Base-by-base conservation (phyloP, 2,329 filamentous ascomycete genomes). In the Phialophora tarda region DNA sequence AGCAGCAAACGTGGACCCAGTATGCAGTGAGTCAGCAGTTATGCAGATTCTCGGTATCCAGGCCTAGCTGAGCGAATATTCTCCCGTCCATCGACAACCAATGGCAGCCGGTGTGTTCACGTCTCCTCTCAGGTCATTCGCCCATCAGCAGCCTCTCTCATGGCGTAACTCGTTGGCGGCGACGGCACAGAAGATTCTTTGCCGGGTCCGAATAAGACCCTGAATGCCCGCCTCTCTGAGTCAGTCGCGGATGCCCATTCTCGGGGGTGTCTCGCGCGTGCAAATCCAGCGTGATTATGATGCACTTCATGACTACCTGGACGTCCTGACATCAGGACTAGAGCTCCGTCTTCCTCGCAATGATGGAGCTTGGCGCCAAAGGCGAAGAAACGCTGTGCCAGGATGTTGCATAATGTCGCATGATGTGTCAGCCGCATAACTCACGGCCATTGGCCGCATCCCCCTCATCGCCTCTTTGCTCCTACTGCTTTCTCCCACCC, bases 371-470 rank as follows among this genome's bases (percentile, higher is more conserved):
- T 26, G 48, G 44, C 14, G 38, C 41, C 38, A 44, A 26, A 38
- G 55, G 38, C 57, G 17, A 58, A 58, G 34, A 44, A 24, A 24
- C n/a, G 44, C 41, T 14, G 21, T n/a, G 4, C 17, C 38, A 26
- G 47, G 24, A 50, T 61, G 47, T 24, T 61, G 59, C 59, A 61
- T 61, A 61, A 61, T 41, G 59, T 24, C 59, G 59, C 59, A 61
- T 61, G 59, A 41, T 61, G 59, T 32, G 59, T 61, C 59, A 61
- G 59, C 59, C 30, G 48, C 48, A 38, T 24, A 38, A 50, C 10
- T 32, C 44, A 32, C 47, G 24, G 10, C 44, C 28, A 61, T 41
- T 61, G 47, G 59, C n/a, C n/a, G 14, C 48, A 28, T 12, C 48
- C 4, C 26, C 21, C 41, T 59, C 24, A 28, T 26, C n/a, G 57